Percentiles rank a stretch among this genome's conserved stretches.
Conservation (phyloP, 176 grass and related monocot genomes). For the Triticum urartu region DNA sequence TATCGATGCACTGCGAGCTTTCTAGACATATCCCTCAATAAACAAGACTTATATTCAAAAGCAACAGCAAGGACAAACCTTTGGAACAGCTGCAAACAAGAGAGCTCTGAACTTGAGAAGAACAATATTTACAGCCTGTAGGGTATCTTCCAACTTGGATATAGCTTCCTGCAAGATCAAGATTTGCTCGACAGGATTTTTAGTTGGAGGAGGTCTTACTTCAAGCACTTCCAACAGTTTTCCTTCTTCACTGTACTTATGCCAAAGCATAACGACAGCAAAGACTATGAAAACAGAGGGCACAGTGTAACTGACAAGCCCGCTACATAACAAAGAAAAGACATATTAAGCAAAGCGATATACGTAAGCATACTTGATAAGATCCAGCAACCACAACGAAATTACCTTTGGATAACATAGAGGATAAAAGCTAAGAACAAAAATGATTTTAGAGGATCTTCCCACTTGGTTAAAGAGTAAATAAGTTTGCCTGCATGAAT, state of each 20-base stretch:
- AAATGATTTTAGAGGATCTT: conserved; percentile 70
- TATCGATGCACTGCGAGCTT: neutral
- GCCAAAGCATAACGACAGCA: conserved; percentile 59
- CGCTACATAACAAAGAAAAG: conserved; percentile 45
- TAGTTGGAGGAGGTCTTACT: conserved; percentile 62
- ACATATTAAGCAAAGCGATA: neutral
- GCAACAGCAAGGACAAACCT: conserved; percentile 43
- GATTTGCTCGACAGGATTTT: conserved; percentile 79
- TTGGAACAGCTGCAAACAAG: conserved; percentile 65
- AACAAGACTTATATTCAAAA: neutral
- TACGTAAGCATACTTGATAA: conserved; percentile 20
- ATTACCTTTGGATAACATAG: conserved; percentile 68
- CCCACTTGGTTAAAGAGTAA: conserved; percentile 67
- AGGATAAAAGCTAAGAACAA: conserved; percentile 67
- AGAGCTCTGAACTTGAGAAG: conserved; percentile 85
- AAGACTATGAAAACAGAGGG: conserved; percentile 49
- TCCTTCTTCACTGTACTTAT: conserved; percentile 48
- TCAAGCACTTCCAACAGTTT: conserved; percentile 58
- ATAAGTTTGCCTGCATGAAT: conserved; percentile 53
- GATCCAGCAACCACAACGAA: conserved; percentile 19
- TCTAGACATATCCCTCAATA: neutral
- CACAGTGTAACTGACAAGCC: conserved; percentile 40
- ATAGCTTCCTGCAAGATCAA: conserved; percentile 64
- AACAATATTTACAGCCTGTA: conserved; percentile 63
- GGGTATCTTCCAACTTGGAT: conserved; percentile 60